Evolutionary conservation across 305 asterid genomes (phyloP), one percentile per base, ranked within the genome.

Genomic region (Petunia hybrid): DNA sequence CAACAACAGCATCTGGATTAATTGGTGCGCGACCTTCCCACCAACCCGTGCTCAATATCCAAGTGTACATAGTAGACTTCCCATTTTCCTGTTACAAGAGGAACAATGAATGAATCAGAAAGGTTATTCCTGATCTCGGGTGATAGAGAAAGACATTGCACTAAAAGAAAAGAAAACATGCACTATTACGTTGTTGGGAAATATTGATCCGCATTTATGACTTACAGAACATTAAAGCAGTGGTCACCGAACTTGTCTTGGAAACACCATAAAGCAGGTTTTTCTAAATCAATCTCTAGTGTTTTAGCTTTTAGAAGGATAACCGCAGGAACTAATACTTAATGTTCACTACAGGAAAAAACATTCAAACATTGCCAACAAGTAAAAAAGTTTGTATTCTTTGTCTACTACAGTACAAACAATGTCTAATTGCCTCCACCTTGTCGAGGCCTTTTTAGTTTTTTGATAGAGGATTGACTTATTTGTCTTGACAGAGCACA

Each of bases 11-110:
- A 63, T 93, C 97, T 0, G 91, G 90, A 83, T 90, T 89, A 77
- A 93, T 77, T 46, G 97, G 89, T 3, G 98, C 98, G 16, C 92
- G 91, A n/a, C 87, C 83, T 85, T 91, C 83, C 98, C 98, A 94
- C 98, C 98, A 94, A 76, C 98, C 98, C 1, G 97, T 94, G 94
- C 97, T 93, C 82, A 94, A 68, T 85, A 94, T 89, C 98, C 98
- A 94, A 22, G 85, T 91, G 81, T 93, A 93, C 95, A 94, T 90
- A 10, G 93, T 53, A 43, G 98, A 91, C 77, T 91, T 91, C 13
- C 98, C 97, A 82, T 94, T 94, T 85, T 94, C 98, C 98, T 94
- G 88, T 84, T 78, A 63, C 51, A 64, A 56, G 14, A 35, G n/a
- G n/a, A 35, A 40, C 12, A 69, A 62, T 8, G 60, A 79, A 77